Base-by-base conservation (phyloP, 75 land plant species). In the Pinus tabuliformis region DNA sequence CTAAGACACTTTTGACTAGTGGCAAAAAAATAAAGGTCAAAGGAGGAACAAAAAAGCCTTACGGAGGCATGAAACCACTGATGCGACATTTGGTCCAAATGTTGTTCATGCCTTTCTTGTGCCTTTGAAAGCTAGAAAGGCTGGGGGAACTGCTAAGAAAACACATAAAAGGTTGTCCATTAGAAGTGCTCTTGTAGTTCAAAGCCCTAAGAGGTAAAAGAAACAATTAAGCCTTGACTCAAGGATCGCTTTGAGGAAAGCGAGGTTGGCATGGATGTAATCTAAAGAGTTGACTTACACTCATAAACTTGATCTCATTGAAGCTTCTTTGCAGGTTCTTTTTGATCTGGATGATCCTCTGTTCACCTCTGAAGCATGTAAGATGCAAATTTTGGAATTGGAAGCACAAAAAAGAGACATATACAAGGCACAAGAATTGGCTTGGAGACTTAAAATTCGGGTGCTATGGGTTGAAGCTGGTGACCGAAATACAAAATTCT, bases 221-320 rank as follows among this genome's bases (percentile, higher is more conserved):
- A 89, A 75, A 61, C 79, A 95, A n/a, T 63, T 93, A 80, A 87
- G 82, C 73, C 86, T 95, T 75, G 89, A 85, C 70, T 86, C 82
- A 76, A 91, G 99, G 73, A 82, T 93, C 65, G 83, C 79, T 28
- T 54, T 88, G 82, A 84, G 74, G 68, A 83, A 78, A 59, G 82
- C 70, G 24, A 79, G 68, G 72, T 62, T 79, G 52, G 77, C 56
- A 0, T 58, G 74, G 77, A 58, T 45, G 21, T 30, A 16, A 42
- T 5, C 17, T 3, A 56, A 26, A 26, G 26, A 26, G 26, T 26
- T 0, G 26, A 26, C 26, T 26, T 26, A 26, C 26, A 26, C 26
- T 26, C 26, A 26, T 26, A 26, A 26, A 26, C 26, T 26, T 26
- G 26, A 26, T 26, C 26, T 26, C 26, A 26, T 26, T 26, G 26